Conservation (phyloP, 148 eudicot species). For the Vaccinium corymbosum region DNA sequence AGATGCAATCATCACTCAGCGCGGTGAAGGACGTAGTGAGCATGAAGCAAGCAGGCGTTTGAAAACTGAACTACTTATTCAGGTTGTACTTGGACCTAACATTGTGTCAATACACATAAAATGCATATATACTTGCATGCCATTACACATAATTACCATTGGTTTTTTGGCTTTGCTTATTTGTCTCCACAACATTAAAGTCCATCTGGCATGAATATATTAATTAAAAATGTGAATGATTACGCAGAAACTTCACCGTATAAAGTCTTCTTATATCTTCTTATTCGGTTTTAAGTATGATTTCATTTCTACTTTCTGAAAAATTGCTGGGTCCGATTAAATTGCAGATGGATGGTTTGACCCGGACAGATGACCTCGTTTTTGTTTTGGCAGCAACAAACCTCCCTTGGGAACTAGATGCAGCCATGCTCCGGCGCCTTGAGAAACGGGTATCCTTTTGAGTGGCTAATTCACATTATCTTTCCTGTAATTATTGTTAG, state of each 20-base stretch:
- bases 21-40: slow-evolving; percentile 97
- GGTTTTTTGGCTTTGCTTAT: neutral
- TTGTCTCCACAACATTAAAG: neutral
- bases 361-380: slow-evolving; percentile 84
- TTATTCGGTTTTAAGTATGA: neutral
- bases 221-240: neutral
- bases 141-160: neutral
- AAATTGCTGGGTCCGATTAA: slow-evolving; percentile 3
- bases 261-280: neutral
- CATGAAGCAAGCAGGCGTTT: slow-evolving; percentile 99
- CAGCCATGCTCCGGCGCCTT: slow-evolving; percentile 97
- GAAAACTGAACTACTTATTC: slow-evolving; percentile 93
- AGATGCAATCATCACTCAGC: slow-evolving; percentile 95
- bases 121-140: neutral
- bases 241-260: too few relatives aligned
- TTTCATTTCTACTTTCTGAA: neutral
- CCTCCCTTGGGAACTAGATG: slow-evolving; percentile 98
- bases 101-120: neutral
- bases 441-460: slow-evolving; percentile 80
- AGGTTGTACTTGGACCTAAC: slow-evolving; percentile 42
- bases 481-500: neutral
- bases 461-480: slow-evolving; percentile 1
- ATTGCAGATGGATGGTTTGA: slow-evolving; percentile 98
- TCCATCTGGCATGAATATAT: neutral
- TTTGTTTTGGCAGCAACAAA: slow-evolving; percentile 98